phyloP scores from a whole-genome alignment of 352 stramenopile species.

The Pythium folliculosum region DNA sequence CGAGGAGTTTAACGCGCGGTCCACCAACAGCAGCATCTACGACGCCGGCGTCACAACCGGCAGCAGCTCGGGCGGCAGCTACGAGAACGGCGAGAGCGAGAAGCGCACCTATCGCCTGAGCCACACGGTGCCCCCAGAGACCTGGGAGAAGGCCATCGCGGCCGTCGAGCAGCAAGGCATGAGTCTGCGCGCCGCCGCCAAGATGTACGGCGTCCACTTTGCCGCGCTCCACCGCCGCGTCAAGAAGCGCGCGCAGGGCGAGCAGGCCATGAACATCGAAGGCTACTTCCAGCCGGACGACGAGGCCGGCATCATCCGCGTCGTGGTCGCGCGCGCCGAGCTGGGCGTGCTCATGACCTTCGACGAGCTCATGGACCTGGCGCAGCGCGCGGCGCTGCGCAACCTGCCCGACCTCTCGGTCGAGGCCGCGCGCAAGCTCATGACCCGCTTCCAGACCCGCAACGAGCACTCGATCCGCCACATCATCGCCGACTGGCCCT shows the following conservation, averaged over 20 bases:
- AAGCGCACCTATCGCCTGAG: constrained; percentile 47
- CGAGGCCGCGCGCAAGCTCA: constrained; percentile 43
- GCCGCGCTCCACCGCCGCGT: constrained; percentile 63
- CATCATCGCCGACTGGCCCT: constrained; percentile 64
- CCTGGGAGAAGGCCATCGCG: constrained; percentile 69
- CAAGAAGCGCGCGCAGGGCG: constrained; percentile 66
- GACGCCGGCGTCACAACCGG: constrained; percentile 18
- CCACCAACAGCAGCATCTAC: constrained; percentile 7
- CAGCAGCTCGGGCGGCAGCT: constrained; percentile 22
- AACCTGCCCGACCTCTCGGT: constrained; percentile 67
- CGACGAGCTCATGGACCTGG: constrained; percentile 64
- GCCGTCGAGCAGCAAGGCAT: constrained; percentile 68
- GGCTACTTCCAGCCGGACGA: constrained; percentile 74
- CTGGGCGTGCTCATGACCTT: constrained; percentile 72
- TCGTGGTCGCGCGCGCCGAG: constrained; percentile 69
- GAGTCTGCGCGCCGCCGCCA: constrained; percentile 66
- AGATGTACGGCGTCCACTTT: constrained; percentile 64
- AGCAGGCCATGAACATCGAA: constrained; percentile 41
- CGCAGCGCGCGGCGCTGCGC: constrained; percentile 52
- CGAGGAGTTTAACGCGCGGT: constrained; percentile 13
- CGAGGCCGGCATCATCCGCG: constrained; percentile 64
- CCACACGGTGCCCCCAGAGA: constrained; percentile 56
- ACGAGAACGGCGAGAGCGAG: constrained; percentile 25
- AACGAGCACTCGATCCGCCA: constrained; percentile 66
- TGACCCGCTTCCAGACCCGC: constrained; percentile 56